Base-by-base conservation (phyloP, 805 yeast genomes). In the Candida argentea region DNA sequence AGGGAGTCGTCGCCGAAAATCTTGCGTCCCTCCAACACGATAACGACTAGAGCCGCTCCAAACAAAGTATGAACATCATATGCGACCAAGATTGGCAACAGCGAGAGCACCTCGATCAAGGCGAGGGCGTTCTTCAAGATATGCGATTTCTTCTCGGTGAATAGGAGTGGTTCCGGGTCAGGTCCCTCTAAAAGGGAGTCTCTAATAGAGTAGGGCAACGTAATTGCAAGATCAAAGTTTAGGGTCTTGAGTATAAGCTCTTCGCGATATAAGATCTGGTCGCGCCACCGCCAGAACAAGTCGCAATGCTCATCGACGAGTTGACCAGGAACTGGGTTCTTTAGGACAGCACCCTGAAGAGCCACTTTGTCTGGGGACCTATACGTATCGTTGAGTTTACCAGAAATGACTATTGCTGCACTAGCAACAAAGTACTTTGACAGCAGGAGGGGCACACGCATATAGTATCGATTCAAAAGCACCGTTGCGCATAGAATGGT, bases 341-440 rank as follows among this genome's bases (percentile, higher is more conserved):
- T 56, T 24, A 58, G 26, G 19, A 34, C 44, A 30, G 65, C 55
- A 5, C 57, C 65, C 4, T 50, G 39, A 37, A 60, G 36, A 6
- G 67, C 66, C 6, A 61, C 55, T 38, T 54, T 58, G 32, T 61
- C 67, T 4, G 67, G 65, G n/a, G 48, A 57, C 14, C 67, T 35
- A 34, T 59, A 61, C 5, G 51, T 58, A 28, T 61, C 68, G 34
- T 60, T 46, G 15, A 61, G 49, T 41, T 61, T 61, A 35, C 64
- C 54, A 12, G 64, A 50, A n/a, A 61, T 57, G 24, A 63, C 52
- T 6, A 61, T 34, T 5, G 67, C 67, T 4, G 67, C 65, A 35
- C 59, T 48, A 3, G 65, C 66, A 16, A 61, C 65, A 34, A 47
- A 61, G 42, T 61, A 60, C 34, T 61, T 61, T 22, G 67, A 61